phyloP scores from a whole-genome alignment of 1,139 yeast genomes.

The Yamadazyma atlantica region DNA sequence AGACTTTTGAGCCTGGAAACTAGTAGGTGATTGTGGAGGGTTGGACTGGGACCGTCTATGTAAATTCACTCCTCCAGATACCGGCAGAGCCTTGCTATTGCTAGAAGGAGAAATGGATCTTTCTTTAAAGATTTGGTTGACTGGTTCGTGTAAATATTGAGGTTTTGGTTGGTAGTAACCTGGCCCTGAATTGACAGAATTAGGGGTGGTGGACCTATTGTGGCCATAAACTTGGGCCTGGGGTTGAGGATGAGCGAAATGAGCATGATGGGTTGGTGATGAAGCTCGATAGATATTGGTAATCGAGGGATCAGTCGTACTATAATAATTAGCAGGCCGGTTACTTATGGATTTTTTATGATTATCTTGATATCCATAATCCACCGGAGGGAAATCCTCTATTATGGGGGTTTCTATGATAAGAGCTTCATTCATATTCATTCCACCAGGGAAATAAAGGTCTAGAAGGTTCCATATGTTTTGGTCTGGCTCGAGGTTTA shows the following conservation, averaged over 20 bases:
- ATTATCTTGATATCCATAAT: not conserved
- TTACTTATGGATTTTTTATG: not conserved
- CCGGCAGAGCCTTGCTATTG: constrained; percentile 14
- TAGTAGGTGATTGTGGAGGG: constrained; percentile 30
- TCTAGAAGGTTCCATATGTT: constrained; percentile 61
- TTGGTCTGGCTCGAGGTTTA: constrained; percentile 63
- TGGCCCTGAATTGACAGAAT: constrained; percentile 13
- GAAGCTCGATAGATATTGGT: constrained; percentile 3
- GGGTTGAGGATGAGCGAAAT: constrained; percentile 9
- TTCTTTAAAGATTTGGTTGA: constrained; percentile 22
- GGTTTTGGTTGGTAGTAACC: constrained; percentile 27
- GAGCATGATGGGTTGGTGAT: constrained; percentile 8
- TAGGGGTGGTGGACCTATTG: constrained; percentile 17
- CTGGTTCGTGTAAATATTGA: constrained; percentile 17
- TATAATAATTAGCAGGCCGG: constrained; percentile 1
- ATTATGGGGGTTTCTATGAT: constrained; percentile 47
- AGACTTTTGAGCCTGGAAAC: constrained; percentile 11
- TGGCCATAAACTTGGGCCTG: constrained; percentile 10
- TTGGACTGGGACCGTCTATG: constrained; percentile 39
- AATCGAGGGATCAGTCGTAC: constrained; percentile 1
- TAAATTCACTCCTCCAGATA: constrained; percentile 15
- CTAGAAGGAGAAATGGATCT: constrained; percentile 31
- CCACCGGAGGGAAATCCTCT: constrained; percentile 4
- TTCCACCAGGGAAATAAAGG: constrained; percentile 62
- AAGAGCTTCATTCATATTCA: constrained; percentile 68